Evolutionary conservation across 2,329 filamentous ascomycete genomes (phyloP).

Genomic region (Pestalotiopsis sp.): DNA sequence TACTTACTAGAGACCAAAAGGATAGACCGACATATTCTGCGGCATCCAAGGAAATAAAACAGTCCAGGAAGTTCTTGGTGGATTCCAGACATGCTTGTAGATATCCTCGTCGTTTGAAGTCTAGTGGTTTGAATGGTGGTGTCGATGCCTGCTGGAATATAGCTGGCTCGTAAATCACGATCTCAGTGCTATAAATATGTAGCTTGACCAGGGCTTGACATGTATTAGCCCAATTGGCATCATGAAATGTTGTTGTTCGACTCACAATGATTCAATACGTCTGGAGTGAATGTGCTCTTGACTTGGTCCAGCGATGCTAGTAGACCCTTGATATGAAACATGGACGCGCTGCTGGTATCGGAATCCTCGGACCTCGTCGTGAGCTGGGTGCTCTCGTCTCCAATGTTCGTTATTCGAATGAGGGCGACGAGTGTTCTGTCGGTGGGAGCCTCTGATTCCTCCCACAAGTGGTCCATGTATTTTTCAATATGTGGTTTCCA

Average conservation of each 20-base stretch:
- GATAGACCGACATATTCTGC: conserved; percentile 23
- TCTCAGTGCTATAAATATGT: conserved; percentile 37
- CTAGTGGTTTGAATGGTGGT: conserved; percentile 15
- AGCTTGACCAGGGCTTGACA: conserved; percentile 36
- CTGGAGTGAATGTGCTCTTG: conserved; percentile 23
- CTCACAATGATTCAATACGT: conserved; percentile 32
- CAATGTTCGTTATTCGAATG: conserved; percentile 23
- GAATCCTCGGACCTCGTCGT: conserved; percentile 21
- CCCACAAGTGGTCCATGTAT: conserved; percentile 48
- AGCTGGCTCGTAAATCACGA: conserved; percentile 39
- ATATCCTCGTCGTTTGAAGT: conserved; percentile 22
- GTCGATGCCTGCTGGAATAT: conserved; percentile 20
- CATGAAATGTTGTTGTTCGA: background rate
- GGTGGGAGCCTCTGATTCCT: conserved; percentile 46
- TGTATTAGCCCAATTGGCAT: too few relatives aligned
- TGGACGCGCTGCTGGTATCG: conserved; percentile 19
- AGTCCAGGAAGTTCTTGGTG: conserved; percentile 24
- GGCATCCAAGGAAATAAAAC: conserved; percentile 24
- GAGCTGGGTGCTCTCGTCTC: conserved; percentile 26
- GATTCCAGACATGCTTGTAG: conserved; percentile 25
- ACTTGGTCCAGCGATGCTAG: conserved; percentile 27
- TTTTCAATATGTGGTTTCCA: conserved; percentile 65
- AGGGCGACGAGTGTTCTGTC: conserved; percentile 50
- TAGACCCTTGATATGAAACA: conserved; percentile 32
- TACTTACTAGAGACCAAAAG: conserved; percentile 20